These are phyloP conservation scores for Combretum micranthum DNA, from an alignment of 345 rosid genomes.

Conservation along the genomic window DNA sequence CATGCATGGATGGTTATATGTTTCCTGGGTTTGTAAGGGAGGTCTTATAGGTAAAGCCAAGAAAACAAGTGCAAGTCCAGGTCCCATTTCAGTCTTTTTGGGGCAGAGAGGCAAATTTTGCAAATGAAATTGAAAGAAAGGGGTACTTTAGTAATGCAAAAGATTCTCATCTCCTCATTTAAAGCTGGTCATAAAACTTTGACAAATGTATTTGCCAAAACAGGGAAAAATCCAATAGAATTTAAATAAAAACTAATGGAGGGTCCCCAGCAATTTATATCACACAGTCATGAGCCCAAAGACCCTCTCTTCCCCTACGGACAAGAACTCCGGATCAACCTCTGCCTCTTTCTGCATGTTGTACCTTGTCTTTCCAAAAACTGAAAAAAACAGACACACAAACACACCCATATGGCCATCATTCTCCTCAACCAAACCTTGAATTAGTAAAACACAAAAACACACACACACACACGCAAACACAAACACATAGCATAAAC, in stretches of 20 bases:
- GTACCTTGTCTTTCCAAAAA: constrained; percentile 35
- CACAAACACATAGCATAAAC: constrained; percentile 2
- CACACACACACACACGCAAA: too few relatives aligned
- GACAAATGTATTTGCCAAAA: constrained; percentile 39
- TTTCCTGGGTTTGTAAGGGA: background rate
- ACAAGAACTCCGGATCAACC: constrained; percentile 29
- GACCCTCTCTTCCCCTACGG: constrained; percentile 34
- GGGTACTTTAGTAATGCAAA: constrained; percentile 20
- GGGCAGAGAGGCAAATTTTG: constrained; percentile 7
- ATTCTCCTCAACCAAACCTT: constrained; percentile 22
- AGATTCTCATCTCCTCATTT: constrained; percentile 26
- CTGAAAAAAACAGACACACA: constrained; percentile 16
- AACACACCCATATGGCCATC: too few relatives aligned
- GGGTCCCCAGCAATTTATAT: constrained; percentile 49
- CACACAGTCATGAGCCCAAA: constrained; percentile 24
- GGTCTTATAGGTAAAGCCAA: too few relatives aligned
- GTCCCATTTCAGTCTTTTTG: background rate
- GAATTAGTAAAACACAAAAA: too few relatives aligned
- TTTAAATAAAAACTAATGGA: constrained; percentile 31
- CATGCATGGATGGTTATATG: too few relatives aligned
- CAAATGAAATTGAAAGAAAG: constrained; percentile 16
- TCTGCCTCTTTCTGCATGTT: constrained; percentile 39
- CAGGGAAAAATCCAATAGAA: constrained; percentile 46
- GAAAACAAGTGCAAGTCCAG: too few relatives aligned
- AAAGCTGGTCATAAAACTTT: constrained; percentile 23